These are phyloP conservation scores for Melastoma candidum DNA, from an alignment of 441 rosid genomes.

Conservation along the genomic window DNA sequence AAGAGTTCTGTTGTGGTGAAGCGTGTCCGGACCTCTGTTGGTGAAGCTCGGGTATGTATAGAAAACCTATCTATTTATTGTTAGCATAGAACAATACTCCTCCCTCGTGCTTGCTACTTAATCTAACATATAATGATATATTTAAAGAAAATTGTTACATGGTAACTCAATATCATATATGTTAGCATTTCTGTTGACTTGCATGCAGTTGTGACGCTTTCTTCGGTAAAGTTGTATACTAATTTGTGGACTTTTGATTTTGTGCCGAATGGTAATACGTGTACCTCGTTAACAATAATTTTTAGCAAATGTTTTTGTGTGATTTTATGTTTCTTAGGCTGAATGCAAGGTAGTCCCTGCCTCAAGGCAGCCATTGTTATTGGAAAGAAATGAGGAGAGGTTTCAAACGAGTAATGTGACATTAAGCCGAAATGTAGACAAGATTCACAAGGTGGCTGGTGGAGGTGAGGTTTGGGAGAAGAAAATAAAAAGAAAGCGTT, in stretches of 20 bases:
- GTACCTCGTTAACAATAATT: too few species aligned
- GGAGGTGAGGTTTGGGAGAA: constrained; percentile 66
- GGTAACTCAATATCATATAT: too few species aligned
- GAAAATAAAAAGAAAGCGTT: constrained; percentile 52
- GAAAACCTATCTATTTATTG: too few species aligned
- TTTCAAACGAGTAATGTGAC: constrained; percentile 28
- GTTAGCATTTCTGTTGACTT: too few species aligned
- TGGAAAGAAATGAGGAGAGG: constrained; percentile 42
- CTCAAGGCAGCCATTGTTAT: constrained; percentile 26
- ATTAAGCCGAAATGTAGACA: constrained; percentile 42
- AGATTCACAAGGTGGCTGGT: constrained; percentile 39
- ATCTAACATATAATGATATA: too few species aligned
- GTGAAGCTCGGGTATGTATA: constrained; percentile 53
- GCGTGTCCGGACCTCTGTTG: constrained; percentile 43
- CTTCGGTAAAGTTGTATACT: too few species aligned
- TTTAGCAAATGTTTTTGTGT: neutral
- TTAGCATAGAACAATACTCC: too few species aligned
- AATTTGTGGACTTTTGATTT: too few species aligned
- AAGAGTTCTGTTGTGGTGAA: constrained; percentile 48
- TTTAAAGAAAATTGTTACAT: too few species aligned
- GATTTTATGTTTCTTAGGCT: constrained; percentile 22
- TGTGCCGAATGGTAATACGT: too few species aligned
- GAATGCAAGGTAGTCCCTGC: constrained; percentile 29
- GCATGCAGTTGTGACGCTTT: too few species aligned
- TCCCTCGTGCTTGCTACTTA: too few species aligned